Evolutionary conservation across 2,329 filamentous ascomycete genomes (phyloP), one percentile per base, ranked within the genome.

Genomic region (Cephalotrichum gorgonifer): DNA sequence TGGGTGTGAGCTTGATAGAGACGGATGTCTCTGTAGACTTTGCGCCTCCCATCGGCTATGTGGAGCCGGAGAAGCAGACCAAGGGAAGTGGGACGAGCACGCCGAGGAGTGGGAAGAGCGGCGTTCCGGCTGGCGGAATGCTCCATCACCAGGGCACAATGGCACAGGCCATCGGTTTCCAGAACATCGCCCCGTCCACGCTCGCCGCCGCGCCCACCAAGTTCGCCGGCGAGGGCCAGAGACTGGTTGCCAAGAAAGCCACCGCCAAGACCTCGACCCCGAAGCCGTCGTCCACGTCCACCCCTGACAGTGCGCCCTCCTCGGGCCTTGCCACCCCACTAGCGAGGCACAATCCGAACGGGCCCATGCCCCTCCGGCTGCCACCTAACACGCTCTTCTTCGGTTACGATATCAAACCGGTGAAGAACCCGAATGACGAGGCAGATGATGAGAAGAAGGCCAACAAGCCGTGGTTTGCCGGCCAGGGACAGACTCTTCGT

Each of bases 101-200:
- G 15, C 89, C 90, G 2, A 73, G 83, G 46, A 93, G 85, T 58
- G 72, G 67, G 4, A 71, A 75, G 1, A 77, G 79, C 49, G 79
- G 79, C 12, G 64, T 86, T 52, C 83, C 85, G 7, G 71, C 78
- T 2, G 86, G 88, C 26, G 88, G 90, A 4, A 69, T 85, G 15
- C 66, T 96, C 23, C 89, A 94, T 64, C 81, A 75, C 53, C 87
- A 95, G 58, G 93, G 93, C 11, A 90, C 84, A 52, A 98, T 98
- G 93, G 90, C 93, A 1, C 88, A 95, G 59, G 81, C 88, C n/a
- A 97, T 98, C 72, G 96, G 96, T 72, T 98, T 97, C 67, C 79
- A 81, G 47, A 79, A 89, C 28, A 95, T 98, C 56, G 88, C 89
- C 1, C 90, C 93, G 1, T 82, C 82, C 3, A 78, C 87, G 6